Percentiles rank a stretch among this genome's conserved stretches.
phyloP scores from a whole-genome alignment of 805 yeast species.

The Starmerella potacharoeniae region DNA sequence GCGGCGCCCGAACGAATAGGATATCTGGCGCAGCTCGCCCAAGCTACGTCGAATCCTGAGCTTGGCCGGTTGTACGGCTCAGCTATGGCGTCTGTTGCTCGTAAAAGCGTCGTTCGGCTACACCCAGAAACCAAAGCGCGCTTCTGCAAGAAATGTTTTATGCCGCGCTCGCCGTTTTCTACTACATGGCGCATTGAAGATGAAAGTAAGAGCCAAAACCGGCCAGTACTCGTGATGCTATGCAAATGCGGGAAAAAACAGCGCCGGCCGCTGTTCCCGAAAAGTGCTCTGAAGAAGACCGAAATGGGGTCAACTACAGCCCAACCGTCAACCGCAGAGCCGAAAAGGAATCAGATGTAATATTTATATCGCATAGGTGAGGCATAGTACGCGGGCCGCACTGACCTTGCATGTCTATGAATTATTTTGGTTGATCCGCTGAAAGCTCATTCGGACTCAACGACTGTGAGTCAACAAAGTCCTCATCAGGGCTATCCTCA shows the following conservation, averaged over 20 bases:
- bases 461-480: background rate
- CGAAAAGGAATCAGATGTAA: no score
- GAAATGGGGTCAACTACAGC: background rate
- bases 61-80: constrained; percentile 48
- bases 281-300: background rate
- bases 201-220: constrained; percentile 27
- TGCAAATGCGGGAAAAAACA: constrained; percentile 19
- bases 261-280: constrained; percentile 13
- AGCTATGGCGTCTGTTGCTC: constrained; percentile 49
- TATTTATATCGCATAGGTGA: no score
- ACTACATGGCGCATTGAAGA: constrained; percentile 36
- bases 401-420: background rate
- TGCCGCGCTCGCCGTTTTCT: constrained; percentile 41
- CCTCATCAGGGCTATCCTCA: background rate
- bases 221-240: constrained; percentile 13
- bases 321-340: no score
- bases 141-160: constrained; percentile 56
- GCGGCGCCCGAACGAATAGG: constrained; percentile 23
- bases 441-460: background rate
- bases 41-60: constrained; percentile 22
- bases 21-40: constrained; percentile 29
- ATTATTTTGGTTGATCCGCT: no score
- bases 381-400: background rate
- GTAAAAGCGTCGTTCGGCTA: constrained; percentile 53
- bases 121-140: constrained; percentile 47